These are phyloP conservation scores for Mycogone perniciosa DNA, from an alignment of 2,329 filamentous ascomycete genomes.

Conservation along the genomic window DNA sequence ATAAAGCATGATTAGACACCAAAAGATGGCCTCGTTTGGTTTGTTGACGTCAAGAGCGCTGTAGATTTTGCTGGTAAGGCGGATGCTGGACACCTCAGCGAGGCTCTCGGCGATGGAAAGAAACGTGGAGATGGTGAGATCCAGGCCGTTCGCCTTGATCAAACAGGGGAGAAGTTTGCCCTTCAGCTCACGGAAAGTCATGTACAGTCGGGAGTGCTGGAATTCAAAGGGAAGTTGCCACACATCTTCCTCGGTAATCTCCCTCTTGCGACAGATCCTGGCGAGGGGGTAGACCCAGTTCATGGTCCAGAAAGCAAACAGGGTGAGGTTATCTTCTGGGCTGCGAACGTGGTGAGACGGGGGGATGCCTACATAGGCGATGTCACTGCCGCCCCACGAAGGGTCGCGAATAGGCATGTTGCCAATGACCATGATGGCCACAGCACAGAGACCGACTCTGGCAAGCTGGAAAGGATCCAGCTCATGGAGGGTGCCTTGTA, in stretches of 20 bases:
- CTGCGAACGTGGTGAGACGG: constrained; percentile 47
- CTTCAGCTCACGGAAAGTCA: constrained; percentile 63
- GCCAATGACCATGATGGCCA: constrained; percentile 26
- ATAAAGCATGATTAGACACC: constrained; percentile 31
- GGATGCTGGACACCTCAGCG: constrained; percentile 32
- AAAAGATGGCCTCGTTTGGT: constrained; percentile 27
- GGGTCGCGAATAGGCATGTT: constrained; percentile 34
- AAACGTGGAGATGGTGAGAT: constrained; percentile 61
- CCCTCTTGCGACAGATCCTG: constrained; percentile 52
- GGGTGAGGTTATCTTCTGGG: constrained; percentile 69
- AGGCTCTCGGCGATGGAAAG: constrained; percentile 52
- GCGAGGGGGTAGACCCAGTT: constrained; percentile 78
- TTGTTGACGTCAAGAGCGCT: constrained; percentile 26
- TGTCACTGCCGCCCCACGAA: constrained; percentile 26
- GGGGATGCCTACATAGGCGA: constrained; percentile 22
- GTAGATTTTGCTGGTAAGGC: constrained; percentile 32
- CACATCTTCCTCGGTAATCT: constrained; percentile 72
- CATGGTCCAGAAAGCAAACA: constrained; percentile 81
- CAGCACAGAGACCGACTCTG: constrained; percentile 18
- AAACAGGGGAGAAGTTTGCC: constrained; percentile 68
- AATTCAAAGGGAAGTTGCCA: constrained; percentile 77
- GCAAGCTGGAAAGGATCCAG: constrained; percentile 20
- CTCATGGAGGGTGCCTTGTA: constrained; percentile 17
- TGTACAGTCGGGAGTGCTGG: constrained; percentile 69
- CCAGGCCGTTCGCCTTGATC: constrained; percentile 69